Evolutionary conservation across 345 rosid genomes (phyloP), one percentile per base, ranked within the genome.

Genomic region (Stellera chamaejasme): DNA sequence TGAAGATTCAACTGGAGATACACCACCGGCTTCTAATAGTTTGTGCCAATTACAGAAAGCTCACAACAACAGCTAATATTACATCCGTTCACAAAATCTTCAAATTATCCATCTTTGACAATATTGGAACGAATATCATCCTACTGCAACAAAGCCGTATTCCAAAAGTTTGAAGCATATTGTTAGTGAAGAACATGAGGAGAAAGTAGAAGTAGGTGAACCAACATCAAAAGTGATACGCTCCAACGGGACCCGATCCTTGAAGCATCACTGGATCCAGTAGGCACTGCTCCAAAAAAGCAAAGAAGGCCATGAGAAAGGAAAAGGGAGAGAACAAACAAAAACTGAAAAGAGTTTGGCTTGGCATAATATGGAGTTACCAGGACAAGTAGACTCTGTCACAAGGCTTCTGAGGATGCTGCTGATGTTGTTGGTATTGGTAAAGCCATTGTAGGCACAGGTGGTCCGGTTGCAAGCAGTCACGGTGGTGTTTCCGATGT

Each of bases 371-470:
- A 32, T 67, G 60, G 42, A 74, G 76, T 56, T 71, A 75, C 78
- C 62, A 10, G 78, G 41, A 50, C 88, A 82, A 41, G 78, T 69
- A 1, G 82, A 52, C 13, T 42, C 45, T 23, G 79, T 72, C 46
- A 56, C 47, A 11, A 65, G 72, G 13, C 54, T 54, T 9, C 92
- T 72, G 48, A 73, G 39, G 70, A 94, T 79, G 58, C 56, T 59
- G 61, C 92, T 72, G 48, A 73, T 28, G 70, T 90, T 79, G 58
- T 54, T 59, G 61, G 70, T 64, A 48, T 47, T 66, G 6, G 55
- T 51, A 70, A 66, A 87, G 41, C 97, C 97, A 50, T 90, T 77
- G 52, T 94, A 94, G 43, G 80, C 60, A 43, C 97, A 90, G 14
- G 79, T 55, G 12, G 83, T 60, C 25, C 36, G 62, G 57, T 46